Conservation (phyloP, 164 flowering plant genomes). For the Dillenia turbinata region DNA sequence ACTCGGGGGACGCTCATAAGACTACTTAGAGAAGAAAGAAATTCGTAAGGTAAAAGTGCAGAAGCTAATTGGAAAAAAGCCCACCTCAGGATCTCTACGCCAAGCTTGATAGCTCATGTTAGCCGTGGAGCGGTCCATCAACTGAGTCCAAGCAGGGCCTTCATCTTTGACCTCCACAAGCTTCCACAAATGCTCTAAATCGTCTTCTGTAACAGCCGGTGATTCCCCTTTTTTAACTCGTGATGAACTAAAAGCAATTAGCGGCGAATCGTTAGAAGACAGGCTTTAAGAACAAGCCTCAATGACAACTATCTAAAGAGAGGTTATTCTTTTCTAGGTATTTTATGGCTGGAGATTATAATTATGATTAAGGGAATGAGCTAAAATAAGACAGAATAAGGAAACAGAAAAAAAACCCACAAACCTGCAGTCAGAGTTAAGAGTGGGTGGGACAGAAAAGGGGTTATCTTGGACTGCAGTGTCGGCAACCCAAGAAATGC, state of each 20-base stretch:
- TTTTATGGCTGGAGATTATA: too few species aligned
- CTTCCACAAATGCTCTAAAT: slow-evolving; percentile 44
- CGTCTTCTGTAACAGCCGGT: slow-evolving; percentile 37
- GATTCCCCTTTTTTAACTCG: slow-evolving; percentile 25
- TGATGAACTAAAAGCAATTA: slow-evolving; percentile 24
- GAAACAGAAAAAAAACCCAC: slow-evolving; percentile 4
- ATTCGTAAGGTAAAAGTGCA: not conserved
- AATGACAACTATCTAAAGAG: too few species aligned
- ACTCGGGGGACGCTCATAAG: too few species aligned
- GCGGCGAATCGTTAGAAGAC: too few species aligned
- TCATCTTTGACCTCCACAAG: slow-evolving; percentile 76
- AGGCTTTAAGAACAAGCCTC: too few species aligned
- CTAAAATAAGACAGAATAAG: not conserved
- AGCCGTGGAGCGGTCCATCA: slow-evolving; percentile 72
- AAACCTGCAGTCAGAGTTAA: slow-evolving; percentile 39
- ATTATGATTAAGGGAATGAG: not conserved
- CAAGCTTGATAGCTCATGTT: slow-evolving; percentile 82
- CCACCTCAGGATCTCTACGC: slow-evolving; percentile 73
- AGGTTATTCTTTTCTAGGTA: too few species aligned
- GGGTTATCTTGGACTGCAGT: slow-evolving; percentile 21
- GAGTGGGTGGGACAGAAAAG: slow-evolving; percentile 12
- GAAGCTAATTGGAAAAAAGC: not conserved
- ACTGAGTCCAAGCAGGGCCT: slow-evolving; percentile 74
- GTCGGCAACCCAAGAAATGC: slow-evolving; percentile 37
- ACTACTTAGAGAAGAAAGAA: not conserved